A percentile compares a stretch with the other conserved stretches of the same genome.
Evolutionary conservation across 768 basidiomycete genomes (phyloP).

Genomic region (Coprinopsis sp.): DNA sequence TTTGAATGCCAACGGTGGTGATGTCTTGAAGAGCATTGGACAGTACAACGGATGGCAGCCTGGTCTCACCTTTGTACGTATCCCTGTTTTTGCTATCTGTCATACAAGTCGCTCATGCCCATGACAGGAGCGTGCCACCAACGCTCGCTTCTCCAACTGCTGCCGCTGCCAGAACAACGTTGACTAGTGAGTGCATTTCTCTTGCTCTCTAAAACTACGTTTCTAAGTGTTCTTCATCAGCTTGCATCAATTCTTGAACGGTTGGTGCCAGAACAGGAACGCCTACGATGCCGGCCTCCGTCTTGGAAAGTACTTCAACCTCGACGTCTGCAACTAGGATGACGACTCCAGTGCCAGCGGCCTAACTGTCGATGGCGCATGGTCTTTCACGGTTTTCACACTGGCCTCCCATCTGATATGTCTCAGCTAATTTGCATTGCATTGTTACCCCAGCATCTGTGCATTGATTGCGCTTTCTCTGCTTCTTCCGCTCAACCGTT

Average conservation of each 20-base stretch:
- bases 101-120: constrained; percentile 2
- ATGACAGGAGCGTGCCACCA: constrained; percentile 49
- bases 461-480: not conserved
- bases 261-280: constrained; percentile 61
- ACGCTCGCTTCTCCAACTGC: constrained; percentile 48
- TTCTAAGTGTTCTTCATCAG: constrained; percentile 29
- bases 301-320: constrained; percentile 68
- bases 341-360: not conserved
- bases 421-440: not conserved
- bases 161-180: constrained; percentile 79
- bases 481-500: not conserved
- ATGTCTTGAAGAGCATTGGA: constrained; percentile 57
- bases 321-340: constrained; percentile 38
- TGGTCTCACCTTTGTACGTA: constrained; percentile 54
- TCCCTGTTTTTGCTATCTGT: not conserved
- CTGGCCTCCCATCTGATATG: not conserved
- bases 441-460: not conserved
- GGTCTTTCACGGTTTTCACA: not conserved
- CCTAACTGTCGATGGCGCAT: not conserved
- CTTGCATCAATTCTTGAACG: constrained; percentile 66
- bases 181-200: constrained; percentile 60
- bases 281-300: constrained; percentile 37
- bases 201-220: not conserved
- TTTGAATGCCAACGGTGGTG: constrained; percentile 43
- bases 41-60: constrained; percentile 71